Conservation (phyloP, 176 grass and related monocot species). For the Cymbopogon citratus region DNA sequence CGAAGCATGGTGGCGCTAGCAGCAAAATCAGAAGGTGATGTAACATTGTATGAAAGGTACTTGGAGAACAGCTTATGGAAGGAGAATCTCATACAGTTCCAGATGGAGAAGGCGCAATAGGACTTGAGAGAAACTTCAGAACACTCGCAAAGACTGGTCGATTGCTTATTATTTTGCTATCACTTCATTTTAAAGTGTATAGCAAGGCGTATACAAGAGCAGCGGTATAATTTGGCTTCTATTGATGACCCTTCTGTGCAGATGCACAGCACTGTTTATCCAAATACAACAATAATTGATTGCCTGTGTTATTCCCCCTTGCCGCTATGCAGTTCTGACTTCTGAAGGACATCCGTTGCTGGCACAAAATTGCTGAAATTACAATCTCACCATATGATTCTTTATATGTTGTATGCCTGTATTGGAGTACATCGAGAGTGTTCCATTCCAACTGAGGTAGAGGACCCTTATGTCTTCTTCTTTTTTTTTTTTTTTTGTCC, state of each 20-base stretch:
- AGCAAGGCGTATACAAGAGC: background rate
- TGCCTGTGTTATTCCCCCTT: background rate
- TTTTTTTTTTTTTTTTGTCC: too few species aligned
- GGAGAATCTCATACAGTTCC: slow-evolving; percentile 48
- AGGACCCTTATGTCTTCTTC: too few species aligned
- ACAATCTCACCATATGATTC: background rate
- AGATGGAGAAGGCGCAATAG: slow-evolving; percentile 33
- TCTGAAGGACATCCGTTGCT: background rate
- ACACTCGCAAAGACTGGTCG: background rate
- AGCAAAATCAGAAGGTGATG: slow-evolving; percentile 40
- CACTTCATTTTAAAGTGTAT: background rate
- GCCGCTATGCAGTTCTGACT: background rate
- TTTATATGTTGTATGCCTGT: background rate
- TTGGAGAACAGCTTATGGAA: slow-evolving; percentile 51
- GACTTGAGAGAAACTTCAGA: background rate
- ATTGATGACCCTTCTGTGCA: background rate
- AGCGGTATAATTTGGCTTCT: background rate
- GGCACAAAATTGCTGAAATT: background rate
- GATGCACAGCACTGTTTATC: background rate
- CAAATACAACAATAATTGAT: background rate
- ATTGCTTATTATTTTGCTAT: background rate
- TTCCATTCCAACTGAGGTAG: background rate
- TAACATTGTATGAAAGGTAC: slow-evolving; percentile 67
- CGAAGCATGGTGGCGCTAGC: slow-evolving; percentile 68
- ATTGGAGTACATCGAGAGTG: background rate